Evolutionary conservation across 2,329 filamentous ascomycete species (phyloP), one percentile per base, ranked within the genome.

Genomic region (Lithohypha guttulata): DNA sequence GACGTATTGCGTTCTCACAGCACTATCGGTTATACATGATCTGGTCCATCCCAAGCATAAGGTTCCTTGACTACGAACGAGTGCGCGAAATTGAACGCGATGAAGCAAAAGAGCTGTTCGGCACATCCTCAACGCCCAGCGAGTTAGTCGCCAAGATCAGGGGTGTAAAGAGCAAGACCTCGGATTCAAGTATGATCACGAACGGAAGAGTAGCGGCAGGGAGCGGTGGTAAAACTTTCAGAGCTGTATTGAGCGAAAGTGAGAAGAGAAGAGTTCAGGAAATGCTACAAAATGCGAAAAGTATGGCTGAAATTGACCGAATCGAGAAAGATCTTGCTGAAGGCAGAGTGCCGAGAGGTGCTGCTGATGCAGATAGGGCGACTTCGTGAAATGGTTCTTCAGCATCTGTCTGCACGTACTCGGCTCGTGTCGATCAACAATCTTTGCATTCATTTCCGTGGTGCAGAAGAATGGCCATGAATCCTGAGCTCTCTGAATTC

Each of bases 251-350:
- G 51, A 95, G 87, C 3, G 85, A 89, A 25, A 79, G 79, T 56
- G 91, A 98, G 71, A 82, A 81, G 68, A 81, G 81, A 69, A 75
- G 77, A 48, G 75, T 96, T 45, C 79, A 93, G 63, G 80, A 85
- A 55, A 71, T 89, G 64, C 93, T 98, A 60, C 78, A 78, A 61
- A 84, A 84, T 55, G 89, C 91, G 4, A 86, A 81, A 59, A 93
- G 81, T 55, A 60, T 98, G 55, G 81, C 86, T 51, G 91, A 96
- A 65, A 93, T 98, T 57, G 80, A 84, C 42, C 73, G 77, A 50
- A 60, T 98, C 56, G 91, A 98, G 68, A 93, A 89, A 67, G 84
- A 91, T 61, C 64, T 96, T 49, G 83, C 84, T 46, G 89, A 96
- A 60, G 91, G 91, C 2, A 71, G 83, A 55, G 71, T 96, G 59